Evolutionary conservation across 2,329 filamentous ascomycete species (phyloP), one percentile per base, ranked within the genome.

Genomic region (Ilyonectria mors-panacis): DNA sequence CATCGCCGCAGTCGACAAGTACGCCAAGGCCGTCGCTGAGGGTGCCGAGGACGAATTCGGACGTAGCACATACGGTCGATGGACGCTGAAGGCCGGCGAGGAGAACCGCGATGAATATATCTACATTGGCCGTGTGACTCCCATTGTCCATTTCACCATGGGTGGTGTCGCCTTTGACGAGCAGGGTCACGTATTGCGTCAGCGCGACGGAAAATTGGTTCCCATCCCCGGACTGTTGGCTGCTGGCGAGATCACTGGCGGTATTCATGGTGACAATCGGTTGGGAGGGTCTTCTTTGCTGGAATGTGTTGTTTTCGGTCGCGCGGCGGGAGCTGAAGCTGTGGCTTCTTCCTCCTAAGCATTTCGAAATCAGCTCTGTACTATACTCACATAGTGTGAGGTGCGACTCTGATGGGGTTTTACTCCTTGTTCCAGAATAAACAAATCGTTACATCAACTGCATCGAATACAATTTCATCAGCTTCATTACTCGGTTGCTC

Each of bases 131-230:
- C 83, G 77, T 1, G 87, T 92, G 1, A 92, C 90, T 5, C 89
- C 89, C 0, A 87, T 91, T 0, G 83, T 88, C 2, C 89, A 92
- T 73, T 92, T 91, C 71, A 91, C 89, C 1, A 92, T 92, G 89
- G 89, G 89, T 5, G 89, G 89, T 0, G 89, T 86, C 0, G 81
- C 86, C 2, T 88, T 91, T 69, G 86, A 89, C 70, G 80, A 85
- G 7, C 80, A 83, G 50, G 83, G 84, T 1, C 84, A 86, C 68
- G 85, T 91, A 0, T 72, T 92, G 13, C 77, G 75, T 8, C 73
- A 78, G 2, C 77, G 71, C 0, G 75, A 73, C 3, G 78, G 81
- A 6, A 74, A 79, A 3, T 76, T 82, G 13, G 75, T 75, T 35
- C 83, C 83, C 0, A 87, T 92, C 37, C 74, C 81, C 3, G 89